Conservation (phyloP, 129 eudicot genomes). For the Chrysanthemum lavandulifolium region DNA sequence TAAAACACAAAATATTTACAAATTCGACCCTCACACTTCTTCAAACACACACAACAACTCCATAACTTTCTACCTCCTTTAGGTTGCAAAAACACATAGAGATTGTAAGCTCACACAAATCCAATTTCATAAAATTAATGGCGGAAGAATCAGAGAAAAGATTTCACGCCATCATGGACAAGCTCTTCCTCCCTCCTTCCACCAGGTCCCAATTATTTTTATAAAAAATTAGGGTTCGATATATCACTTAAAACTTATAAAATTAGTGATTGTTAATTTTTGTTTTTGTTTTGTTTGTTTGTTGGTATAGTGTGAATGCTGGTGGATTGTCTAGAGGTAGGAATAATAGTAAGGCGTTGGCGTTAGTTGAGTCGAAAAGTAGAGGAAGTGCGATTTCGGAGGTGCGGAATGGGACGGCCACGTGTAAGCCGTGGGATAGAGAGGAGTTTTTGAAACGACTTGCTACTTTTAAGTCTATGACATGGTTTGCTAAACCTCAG, state of each 20-base stretch:
- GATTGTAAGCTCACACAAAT: neutral
- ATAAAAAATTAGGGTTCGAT: neutral
- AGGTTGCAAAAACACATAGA: constrained; percentile 20
- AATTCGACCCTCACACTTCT: too few species aligned
- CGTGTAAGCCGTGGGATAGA: constrained; percentile 93
- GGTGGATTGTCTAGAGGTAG: constrained; percentile 46
- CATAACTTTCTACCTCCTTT: too few species aligned
- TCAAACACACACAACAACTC: too few species aligned
- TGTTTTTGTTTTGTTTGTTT: constrained; percentile 4
- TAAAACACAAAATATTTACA: too few species aligned
- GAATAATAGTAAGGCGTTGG: constrained; percentile 34
- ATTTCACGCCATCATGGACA: constrained; percentile 67
- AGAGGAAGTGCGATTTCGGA: constrained; percentile 33
- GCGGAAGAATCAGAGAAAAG: constrained; percentile 84
- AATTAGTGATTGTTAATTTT: neutral
- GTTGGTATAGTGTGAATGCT: constrained; percentile 28
- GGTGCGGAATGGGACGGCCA: constrained; percentile 26
- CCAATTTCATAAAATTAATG: constrained; percentile 30
- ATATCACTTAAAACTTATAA: neutral
- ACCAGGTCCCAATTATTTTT: constrained; percentile 15
- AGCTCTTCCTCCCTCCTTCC: constrained; percentile 63
- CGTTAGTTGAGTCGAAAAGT: constrained; percentile 33
- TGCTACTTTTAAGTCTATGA: constrained; percentile 95
- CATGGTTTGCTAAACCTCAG: constrained; percentile 98
- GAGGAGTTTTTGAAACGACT: constrained; percentile 70